Base-by-base conservation (phyloP, 306 rosid species). In the Cicer chorassanicum region DNA sequence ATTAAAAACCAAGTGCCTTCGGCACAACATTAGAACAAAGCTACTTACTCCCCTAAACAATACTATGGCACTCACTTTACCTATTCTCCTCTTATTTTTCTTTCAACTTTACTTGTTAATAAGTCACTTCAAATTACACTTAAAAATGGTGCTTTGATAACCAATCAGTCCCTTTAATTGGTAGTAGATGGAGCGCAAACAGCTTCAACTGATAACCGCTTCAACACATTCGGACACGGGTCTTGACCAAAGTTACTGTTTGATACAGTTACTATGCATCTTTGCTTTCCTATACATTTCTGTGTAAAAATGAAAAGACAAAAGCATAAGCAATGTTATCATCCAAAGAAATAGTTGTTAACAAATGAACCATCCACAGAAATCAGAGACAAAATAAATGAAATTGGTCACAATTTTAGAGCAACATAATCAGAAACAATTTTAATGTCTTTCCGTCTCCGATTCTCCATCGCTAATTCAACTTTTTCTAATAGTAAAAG, bases 221-320 rank as follows among this genome's bases (percentile, higher is more conserved):
- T 95, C 89, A 90, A 69, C 80, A 95, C 98, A 29, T 92, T 95
- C 0, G 99, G 99, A 76, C 99, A 95, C 11, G 99, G 99, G 64
- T 95, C 99, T 43, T 59, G 49, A 49, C 98, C 98, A 6, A 95
- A 95, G 88, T 90, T 92, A 12, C 90, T 86, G 84, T 89, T 92
- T 82, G 97, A 75, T 76, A 95, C 93, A 75, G 93, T 85, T 70
- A 95, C 92, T n/a, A 74, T 78, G 73, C 99, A 95, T 82, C 93
- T 87, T 18, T 68, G 74, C 85, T 89, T 88, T 69, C 99, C 98
- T 13, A 87, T 82, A 76, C 99, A 95, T 80, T 81, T 95, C 99
- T 95, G 96, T 67, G 34, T 38, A 70, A 76, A 75, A 54, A 3
- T 19, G 40, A 71, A 77, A 84, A 29, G 39, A 12, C 39, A 74